Evolutionary conservation across 2,329 filamentous ascomycete species (phyloP).

Genomic region (Pestalotiopsis sp.): DNA sequence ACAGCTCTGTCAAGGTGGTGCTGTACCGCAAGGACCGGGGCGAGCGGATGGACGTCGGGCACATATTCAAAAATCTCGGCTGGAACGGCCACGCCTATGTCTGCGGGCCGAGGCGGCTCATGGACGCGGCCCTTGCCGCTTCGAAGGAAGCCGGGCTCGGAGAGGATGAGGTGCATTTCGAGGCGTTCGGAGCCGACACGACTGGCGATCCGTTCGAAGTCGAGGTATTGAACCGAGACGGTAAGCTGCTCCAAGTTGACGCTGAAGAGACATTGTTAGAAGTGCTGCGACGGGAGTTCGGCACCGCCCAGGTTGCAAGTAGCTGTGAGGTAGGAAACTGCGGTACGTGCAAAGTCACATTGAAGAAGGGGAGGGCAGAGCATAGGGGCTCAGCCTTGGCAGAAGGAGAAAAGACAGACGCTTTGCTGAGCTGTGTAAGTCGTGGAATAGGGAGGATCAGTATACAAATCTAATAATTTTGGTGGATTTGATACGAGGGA

Average conservation of each 20-base stretch:
- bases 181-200: constrained; percentile 58
- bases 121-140: constrained; percentile 50
- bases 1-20: constrained; percentile 36
- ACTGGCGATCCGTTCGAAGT: constrained; percentile 64
- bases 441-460: constrained; percentile 52
- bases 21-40: constrained; percentile 57
- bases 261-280: constrained; percentile 54
- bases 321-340: constrained; percentile 60
- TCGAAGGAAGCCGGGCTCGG: constrained; percentile 46
- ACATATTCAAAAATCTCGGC: constrained; percentile 46
- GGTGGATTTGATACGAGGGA: background rate
- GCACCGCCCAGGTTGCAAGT: constrained; percentile 42
- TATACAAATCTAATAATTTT: constrained; percentile 42
- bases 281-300: constrained; percentile 46
- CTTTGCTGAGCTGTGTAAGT: constrained; percentile 57
- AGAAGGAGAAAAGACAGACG: constrained; percentile 45
- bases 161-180: constrained; percentile 59
- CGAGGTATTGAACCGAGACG: constrained; percentile 45
- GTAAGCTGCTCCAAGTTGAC: constrained; percentile 42
- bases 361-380: constrained; percentile 47
- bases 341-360: constrained; percentile 50
- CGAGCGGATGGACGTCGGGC: constrained; percentile 53
- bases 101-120: constrained; percentile 62
- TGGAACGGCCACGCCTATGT: constrained; percentile 64
- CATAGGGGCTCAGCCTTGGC: constrained; percentile 52